Base-by-base conservation (phyloP, 805 yeast genomes). In the Wickerhamomyces chambardii region DNA sequence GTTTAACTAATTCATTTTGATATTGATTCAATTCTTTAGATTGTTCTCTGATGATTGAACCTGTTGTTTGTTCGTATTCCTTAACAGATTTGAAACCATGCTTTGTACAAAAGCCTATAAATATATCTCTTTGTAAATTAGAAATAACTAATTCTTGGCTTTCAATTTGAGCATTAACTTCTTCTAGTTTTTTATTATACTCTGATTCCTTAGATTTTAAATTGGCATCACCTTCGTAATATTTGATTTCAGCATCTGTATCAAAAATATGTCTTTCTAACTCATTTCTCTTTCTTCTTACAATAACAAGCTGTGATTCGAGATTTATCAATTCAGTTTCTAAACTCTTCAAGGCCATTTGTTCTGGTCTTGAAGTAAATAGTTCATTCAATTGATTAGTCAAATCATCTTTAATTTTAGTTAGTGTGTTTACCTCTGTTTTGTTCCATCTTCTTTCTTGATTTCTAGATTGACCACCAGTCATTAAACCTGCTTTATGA, bases 401-500 rank as follows among this genome's bases (percentile, higher is more conserved):
- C 22, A 86, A 55, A 31, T 74, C 73, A 17, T 64, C 71, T 35
- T 63, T 57, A 34, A 78, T 48, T 9, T 68, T 64, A 37, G 61
- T 68, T 43, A 87, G 62, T 17, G 66, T 61, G 34, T 68, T 70
- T 44, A 73, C 70, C 45, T 79, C 84, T 30, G 73, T 69, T 48
- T 81, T 85, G 53, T 78, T 86, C 95, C 95, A 85, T 42, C 73
- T 68, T 37, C 67, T 64, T n/a, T 65, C 57, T 21, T 55, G 51
- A 28, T 64, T 64, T n/a, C 65, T 64, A 6, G 75, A 66, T 21
- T 66, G 61, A 44, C 97, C 97, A 54, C 97, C 97, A 8, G 97
- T 82, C 95, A 92, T 85, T 27, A 87, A 65, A 6, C 95, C 95
- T 5, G 90, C 78, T 48, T 75, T 77, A 51, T 85, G 86, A 32